phyloP scores from a whole-genome alignment of 257 asterid genomes.

The Verbascum thapsus region DNA sequence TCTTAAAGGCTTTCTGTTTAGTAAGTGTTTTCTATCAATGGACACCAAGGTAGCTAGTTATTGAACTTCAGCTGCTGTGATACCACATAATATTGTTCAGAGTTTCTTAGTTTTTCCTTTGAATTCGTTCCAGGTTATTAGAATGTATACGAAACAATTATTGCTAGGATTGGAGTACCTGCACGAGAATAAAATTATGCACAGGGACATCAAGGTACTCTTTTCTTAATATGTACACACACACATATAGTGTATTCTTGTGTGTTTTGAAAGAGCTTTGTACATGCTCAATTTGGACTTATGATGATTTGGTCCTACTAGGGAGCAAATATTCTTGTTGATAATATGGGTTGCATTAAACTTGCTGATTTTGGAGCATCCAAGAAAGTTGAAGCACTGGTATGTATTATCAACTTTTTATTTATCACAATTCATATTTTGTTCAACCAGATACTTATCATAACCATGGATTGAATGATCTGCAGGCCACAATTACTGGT shows the following conservation, averaged over 20 bases:
- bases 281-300: slow-evolving; percentile 22
- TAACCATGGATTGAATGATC: slow-evolving; percentile 25
- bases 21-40: slow-evolving; percentile 18
- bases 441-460: neutral
- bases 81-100: slow-evolving; percentile 17
- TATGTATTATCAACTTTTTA: slow-evolving; percentile 31
- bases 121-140: slow-evolving; percentile 63
- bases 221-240: neutral
- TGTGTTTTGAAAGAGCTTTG: slow-evolving; percentile 23
- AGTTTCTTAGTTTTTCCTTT: slow-evolving; percentile 23
- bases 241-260: neutral
- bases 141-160: slow-evolving; percentile 84
- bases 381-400: slow-evolving; percentile 99
- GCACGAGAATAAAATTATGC: slow-evolving; percentile 90
- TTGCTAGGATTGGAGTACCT: slow-evolving; percentile 91
- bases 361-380: slow-evolving; percentile 99
- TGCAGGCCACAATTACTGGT: slow-evolving; percentile 86
- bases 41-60: slow-evolving; percentile 15
- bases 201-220: slow-evolving; percentile 88
- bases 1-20: slow-evolving; percentile 16
- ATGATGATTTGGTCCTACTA: slow-evolving; percentile 30
- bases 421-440: slow-evolving; percentile 8
- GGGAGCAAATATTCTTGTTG: slow-evolving; percentile 99
- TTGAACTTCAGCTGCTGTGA: slow-evolving; percentile 17
- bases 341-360: slow-evolving; percentile 95